Evolutionary conservation across 371 early-diverging fungal genomes (phyloP), one percentile per base, ranked within the genome.

Genomic region (Mortierella sp.): DNA sequence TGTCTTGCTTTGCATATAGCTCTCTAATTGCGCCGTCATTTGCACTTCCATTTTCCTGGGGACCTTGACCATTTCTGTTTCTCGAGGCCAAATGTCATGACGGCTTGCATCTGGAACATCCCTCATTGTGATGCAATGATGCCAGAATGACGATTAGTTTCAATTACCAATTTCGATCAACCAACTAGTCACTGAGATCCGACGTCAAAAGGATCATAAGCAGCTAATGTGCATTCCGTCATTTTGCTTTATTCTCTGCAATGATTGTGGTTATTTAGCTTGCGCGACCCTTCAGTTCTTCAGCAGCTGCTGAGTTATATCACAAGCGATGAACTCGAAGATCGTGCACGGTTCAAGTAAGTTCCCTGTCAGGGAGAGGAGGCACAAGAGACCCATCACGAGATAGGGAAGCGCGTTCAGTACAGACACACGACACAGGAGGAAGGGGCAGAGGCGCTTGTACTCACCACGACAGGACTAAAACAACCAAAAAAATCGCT

Each of bases 281-380:
- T 92, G 44, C 82, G 87, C 47, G 86, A 87, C 61, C 89, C 91
- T 6, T 80, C 82, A 2, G 82, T 85, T 19, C 78, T 91, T 7
- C 79, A 80, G 42, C 80, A 88, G 52, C 82, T 93, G 34, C 71
- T 92, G 17, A 81, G 82, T 63, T 90, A 85, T 65, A 88, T 91
- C 63, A 86, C 82, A 52, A 82, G 84, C 41, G 82, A 83, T 44
- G 86, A 88, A 67, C 55, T 90, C 56, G 91, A 91, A 49, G 92
- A 91, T 58, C 79, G 78, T 27, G 90, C 91, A 79, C 81, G 81
- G 65, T 90, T 88, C 84, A 93, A 91, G 92, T 90, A 83, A 67
- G 81, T 70, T 44, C 42, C 17, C 17, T 51, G 37, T 21, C 11
- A 11, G 17, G 28, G 12, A 23, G 21, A 14, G 28, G 19, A n/a